phyloP scores from a whole-genome alignment of 192 early-diverging fungal species.

The Rhizoclosmatium globosum region DNA sequence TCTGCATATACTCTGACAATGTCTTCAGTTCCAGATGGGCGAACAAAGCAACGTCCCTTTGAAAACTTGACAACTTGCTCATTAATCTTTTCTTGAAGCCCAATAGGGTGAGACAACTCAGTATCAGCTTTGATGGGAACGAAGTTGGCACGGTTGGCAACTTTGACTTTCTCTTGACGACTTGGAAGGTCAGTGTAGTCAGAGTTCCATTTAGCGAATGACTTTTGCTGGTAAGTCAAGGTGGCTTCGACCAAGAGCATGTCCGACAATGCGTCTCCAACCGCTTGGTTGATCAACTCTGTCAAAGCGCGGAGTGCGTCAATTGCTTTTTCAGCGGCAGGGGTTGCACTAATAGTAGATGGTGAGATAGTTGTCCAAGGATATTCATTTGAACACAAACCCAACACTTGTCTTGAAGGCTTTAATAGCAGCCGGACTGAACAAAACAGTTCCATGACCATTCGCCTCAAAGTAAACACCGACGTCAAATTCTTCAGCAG shows the following conservation, averaged over 20 bases:
- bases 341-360: slow-evolving; percentile 57
- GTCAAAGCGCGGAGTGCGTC: slow-evolving; percentile 82
- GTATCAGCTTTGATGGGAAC: slow-evolving; percentile 97
- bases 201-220: slow-evolving; percentile 87
- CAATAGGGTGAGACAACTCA: slow-evolving; percentile 85
- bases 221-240: slow-evolving; percentile 82
- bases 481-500: slow-evolving; percentile 95
- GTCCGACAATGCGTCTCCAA: slow-evolving; percentile 98
- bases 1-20: slow-evolving; percentile 99
- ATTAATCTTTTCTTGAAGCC: slow-evolving; percentile 88
- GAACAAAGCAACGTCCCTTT: slow-evolving; percentile 93
- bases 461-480: slow-evolving; percentile 99
- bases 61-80: slow-evolving; percentile 82
- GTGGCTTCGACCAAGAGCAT: slow-evolving; percentile 95
- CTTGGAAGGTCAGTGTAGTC: slow-evolving; percentile 95
- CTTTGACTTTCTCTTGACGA: slow-evolving; percentile 95
- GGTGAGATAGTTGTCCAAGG: neutral
- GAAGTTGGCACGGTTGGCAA: slow-evolving; percentile 83
- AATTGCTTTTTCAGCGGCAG: slow-evolving; percentile 80
- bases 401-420: slow-evolving; percentile 74
- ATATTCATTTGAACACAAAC: slow-evolving; percentile 45
- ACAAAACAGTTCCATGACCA: slow-evolving; percentile 98
- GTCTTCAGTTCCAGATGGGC: slow-evolving; percentile 98
- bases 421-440: slow-evolving; percentile 80
- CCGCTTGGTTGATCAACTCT: slow-evolving; percentile 98